Base-by-base conservation (phyloP, 192 early-diverging fungal genomes). In the Podila horticola region DNA sequence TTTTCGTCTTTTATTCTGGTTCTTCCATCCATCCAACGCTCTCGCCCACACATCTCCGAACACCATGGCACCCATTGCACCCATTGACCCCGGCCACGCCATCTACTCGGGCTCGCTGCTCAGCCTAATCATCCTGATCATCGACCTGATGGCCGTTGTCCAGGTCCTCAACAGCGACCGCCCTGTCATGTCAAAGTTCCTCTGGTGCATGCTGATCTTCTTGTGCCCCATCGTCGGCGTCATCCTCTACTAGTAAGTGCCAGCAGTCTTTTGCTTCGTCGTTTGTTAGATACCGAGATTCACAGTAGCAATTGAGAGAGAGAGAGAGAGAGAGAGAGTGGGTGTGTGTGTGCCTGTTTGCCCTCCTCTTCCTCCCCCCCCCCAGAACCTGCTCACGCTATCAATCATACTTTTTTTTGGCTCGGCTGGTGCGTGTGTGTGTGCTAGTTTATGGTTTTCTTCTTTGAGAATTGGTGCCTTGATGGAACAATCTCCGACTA, bases 151-250 rank as follows among this genome's bases (percentile, higher is more conserved):
- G 8, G 77, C 77, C 8, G 71, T 69, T 8, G 22, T 81, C 67
- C 77, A 81, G 24, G 66, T 81, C 57, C 20, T 81, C 52, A 62
- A 81, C 28, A 72, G 70, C 24, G 55, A 73, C 52, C 50, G 62
- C 4, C 66, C 71, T 34, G 26, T 69, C 15, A 61, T 69, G 24
- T 58, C 65, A 59, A 81, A 81, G 58, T 51, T 81, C 30, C 71
- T 81, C 20, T 81, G 77, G 77, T 63, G 51, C n/a, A 33, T 81
- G 11, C 71, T 81, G 66, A 81, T 81, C 62, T 69, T 81, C 48
- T 71, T 81, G 52, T 81, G 50, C 26, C 77, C 77, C 26, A 45
- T 81, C 20, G 48, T 66, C 15, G 77, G 77, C 20, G 33, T 81
- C 15, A 69, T 81, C 49, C 67, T 81, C 62, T 81, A 81, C 38